These are phyloP conservation scores for Vigna radiata DNA, from an alignment of 306 rosid species.

Conservation along the genomic window DNA sequence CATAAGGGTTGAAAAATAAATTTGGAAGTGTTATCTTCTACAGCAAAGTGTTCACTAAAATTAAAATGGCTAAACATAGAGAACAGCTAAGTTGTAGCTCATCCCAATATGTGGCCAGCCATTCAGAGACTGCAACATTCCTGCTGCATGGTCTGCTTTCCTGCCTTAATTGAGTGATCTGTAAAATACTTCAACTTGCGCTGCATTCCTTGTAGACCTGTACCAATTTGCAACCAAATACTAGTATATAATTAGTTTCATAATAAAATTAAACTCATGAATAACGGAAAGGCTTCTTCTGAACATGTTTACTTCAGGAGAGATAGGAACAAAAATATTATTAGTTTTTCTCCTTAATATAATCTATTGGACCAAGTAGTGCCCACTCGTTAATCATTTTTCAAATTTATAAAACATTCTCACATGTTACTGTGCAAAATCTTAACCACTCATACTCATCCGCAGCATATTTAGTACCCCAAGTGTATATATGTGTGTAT, in stretches of 20 bases:
- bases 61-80: constrained; percentile 29
- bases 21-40: not conserved
- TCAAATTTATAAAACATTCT: constrained; percentile 40
- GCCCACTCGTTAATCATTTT: constrained; percentile 36
- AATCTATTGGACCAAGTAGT: constrained; percentile 32
- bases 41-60: constrained; percentile 34
- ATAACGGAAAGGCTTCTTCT: not conserved
- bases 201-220: constrained; percentile 38
- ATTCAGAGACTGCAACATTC: constrained; percentile 41
- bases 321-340: not conserved
- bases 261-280: not conserved
- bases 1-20: not conserved
- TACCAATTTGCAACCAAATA: constrained; percentile 38
- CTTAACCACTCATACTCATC: constrained; percentile 2
- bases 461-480: constrained; percentile 21
- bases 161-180: constrained; percentile 17
- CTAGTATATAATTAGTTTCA: not conserved
- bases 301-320: constrained; percentile 31
- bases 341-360: constrained; percentile 13
- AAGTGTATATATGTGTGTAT: not conserved
- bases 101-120: constrained; percentile 53
- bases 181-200: constrained; percentile 44
- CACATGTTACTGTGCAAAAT: constrained; percentile 44
- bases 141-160: constrained; percentile 24
- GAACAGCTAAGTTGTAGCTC: constrained; percentile 51